Base-by-base conservation (phyloP, 345 rosid genomes). In the Geranium brycei region DNA sequence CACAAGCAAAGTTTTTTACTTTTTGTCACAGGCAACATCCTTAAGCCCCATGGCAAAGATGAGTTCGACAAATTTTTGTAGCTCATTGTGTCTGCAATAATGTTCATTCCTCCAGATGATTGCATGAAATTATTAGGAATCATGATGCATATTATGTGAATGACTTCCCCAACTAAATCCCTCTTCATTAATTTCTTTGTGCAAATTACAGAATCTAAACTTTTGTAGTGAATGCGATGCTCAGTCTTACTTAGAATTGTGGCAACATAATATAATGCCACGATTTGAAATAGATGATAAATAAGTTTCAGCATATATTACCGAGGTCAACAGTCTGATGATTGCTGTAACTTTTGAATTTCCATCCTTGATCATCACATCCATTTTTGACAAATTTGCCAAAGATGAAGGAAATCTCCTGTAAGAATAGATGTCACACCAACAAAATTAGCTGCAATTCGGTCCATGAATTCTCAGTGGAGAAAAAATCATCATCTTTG, bases 351-450 rank as follows among this genome's bases (percentile, higher is more conserved):
- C 76, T 65, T 76, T 83, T 35, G 89, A 83, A 53, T 82, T 72
- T 18, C 77, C 78, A 66, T 87, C 95, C 72, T 86, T 86, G 62
- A 89, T 82, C 65, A 81, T 62, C 55, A 81, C 69, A 72, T 89
- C 88, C 87, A 92, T 69, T 47, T 77, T 89, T 56, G 97, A 84
- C 61, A 90, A 68, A 76, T 80, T 85, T 1, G 80, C 97, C 72
- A 89, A 71, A 17, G 82, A 68, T n/a, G 89, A 58, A 51, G 95
- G 97, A 77, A 87, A 85, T 72, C 96, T 85, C 91, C 95, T 85
- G 77, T 66, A 69, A 77, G 56, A 58, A 61, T 62, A 70, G 59
- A 51, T 31, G 67, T 60, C 16, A 57, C 51, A 61, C 7, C 40
- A 64, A 59, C 31, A 73, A n/a, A 53, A 62, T 64, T 53, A 64